Percentiles rank a stretch among this genome's conserved stretches.
phyloP scores from a whole-genome alignment of 2,329 filamentous ascomycete species.

The Fusarium bulbicola region DNA sequence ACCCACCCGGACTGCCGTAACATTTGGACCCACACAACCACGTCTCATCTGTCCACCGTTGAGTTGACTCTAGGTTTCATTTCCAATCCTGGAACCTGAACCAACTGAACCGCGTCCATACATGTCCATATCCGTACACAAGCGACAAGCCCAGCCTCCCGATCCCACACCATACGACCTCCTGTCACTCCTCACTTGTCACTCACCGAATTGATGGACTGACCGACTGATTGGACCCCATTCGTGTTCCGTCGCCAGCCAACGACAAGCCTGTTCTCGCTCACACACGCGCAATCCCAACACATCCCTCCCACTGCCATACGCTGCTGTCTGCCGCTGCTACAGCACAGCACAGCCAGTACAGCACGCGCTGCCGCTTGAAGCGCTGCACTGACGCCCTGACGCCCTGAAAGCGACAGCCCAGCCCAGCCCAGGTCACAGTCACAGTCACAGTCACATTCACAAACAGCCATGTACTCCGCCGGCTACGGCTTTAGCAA shows the following conservation, averaged over 20 bases:
- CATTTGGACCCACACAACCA: constrained; percentile 38
- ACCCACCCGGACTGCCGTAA: constrained; percentile 1
- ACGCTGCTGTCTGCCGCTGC: constrained; percentile 23
- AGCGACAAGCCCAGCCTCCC: constrained; percentile 38
- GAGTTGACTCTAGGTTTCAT: constrained; percentile 36
- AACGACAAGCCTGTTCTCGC: constrained; percentile 31
- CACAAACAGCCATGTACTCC: constrained; percentile 57
- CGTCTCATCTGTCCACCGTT: constrained; percentile 33
- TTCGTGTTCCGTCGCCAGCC: constrained; percentile 30
- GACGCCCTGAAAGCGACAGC: constrained; percentile 15
- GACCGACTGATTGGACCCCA: constrained; percentile 25
- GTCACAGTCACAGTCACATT: constrained; percentile 7
- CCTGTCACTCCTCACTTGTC: constrained; percentile 10
- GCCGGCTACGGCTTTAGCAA: constrained; percentile 64
- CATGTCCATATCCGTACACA: constrained; percentile 32
- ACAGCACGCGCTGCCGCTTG: constrained; percentile 28
- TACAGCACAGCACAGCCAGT: constrained; percentile 4
- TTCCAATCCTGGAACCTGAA: constrained; percentile 40
- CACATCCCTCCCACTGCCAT: constrained; percentile 17
- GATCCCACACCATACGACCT: constrained; percentile 15
- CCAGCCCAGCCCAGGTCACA: constrained; percentile 1
- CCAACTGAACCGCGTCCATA: constrained; percentile 40
- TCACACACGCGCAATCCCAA: constrained; percentile 24
- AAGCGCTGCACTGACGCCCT: constrained; percentile 35
- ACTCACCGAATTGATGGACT: constrained; percentile 12